These are phyloP conservation scores for Corinectria fuckeliana DNA, from an alignment of 2,329 filamentous ascomycete genomes.

Conservation along the genomic window DNA sequence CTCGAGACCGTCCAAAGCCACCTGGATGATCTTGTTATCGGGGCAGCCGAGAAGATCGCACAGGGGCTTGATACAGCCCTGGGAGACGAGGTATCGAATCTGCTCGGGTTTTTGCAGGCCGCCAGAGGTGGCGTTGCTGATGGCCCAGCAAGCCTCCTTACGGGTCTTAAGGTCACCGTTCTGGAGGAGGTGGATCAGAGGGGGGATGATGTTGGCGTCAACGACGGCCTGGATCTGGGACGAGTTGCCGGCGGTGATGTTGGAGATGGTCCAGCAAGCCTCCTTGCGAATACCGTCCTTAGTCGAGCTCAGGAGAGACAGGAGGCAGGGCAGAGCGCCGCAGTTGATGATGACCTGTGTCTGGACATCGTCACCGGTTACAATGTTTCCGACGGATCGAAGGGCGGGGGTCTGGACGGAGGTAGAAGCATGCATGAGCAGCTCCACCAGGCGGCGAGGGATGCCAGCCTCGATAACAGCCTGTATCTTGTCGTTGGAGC, in stretches of 20 bases:
- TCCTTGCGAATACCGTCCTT: constrained; percentile 99
- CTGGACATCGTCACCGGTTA: constrained; percentile 97
- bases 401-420: constrained; percentile 98
- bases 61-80: constrained; percentile 96
- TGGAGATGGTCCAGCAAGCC: constrained; percentile 99
- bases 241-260: constrained; percentile 97
- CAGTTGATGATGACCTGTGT: constrained; percentile 99
- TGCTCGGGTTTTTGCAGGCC: constrained; percentile 98
- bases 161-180: constrained; percentile 99
- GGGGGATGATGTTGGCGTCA: constrained; percentile 95
- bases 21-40: constrained; percentile 99
- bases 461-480: constrained; percentile 98
- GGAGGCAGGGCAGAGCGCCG: constrained; percentile 87
- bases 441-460: constrained; percentile 91
- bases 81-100: constrained; percentile 91
- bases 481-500: constrained; percentile 98
- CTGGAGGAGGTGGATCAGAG: constrained; percentile 92
- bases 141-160: constrained; percentile 99
- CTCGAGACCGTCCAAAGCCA: constrained; percentile 95
- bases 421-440: constrained; percentile 97
- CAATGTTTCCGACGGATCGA: constrained; percentile 97
- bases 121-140: constrained; percentile 96
- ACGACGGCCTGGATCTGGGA: constrained; percentile 97
- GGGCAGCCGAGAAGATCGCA: constrained; percentile 95
- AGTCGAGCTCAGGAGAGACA: constrained; percentile 91